These are phyloP conservation scores for Gloeostereum incarnatum DNA, from an alignment of 768 basidiomycete genomes.

Conservation along the genomic window DNA sequence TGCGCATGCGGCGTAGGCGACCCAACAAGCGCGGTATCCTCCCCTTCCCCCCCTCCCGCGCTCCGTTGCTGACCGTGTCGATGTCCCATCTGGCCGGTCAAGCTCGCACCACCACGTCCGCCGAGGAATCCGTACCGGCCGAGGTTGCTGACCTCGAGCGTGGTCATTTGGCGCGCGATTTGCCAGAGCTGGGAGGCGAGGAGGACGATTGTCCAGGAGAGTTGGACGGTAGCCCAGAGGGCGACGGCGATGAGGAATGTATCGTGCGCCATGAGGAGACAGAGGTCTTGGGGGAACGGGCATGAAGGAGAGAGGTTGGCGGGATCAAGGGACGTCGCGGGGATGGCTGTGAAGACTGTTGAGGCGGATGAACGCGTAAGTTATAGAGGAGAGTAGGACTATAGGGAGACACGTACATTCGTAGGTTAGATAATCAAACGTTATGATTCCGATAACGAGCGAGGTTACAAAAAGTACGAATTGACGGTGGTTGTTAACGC, in stretches of 20 bases:
- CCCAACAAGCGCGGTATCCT: constrained; percentile 31
- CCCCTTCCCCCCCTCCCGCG: constrained; percentile 27
- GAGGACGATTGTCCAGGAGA: constrained; percentile 90
- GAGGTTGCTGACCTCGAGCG: constrained; percentile 90
- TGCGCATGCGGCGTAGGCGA: constrained; percentile 26
- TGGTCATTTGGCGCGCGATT: constrained; percentile 90
- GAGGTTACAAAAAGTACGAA: constrained; percentile 89
- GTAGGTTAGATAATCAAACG: constrained; percentile 81
- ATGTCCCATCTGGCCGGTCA: constrained; percentile 72
- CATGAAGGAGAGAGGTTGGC: constrained; percentile 49
- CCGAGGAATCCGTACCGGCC: constrained; percentile 98
- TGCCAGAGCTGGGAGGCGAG: constrained; percentile 88
- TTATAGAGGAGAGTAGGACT: constrained; percentile 2
- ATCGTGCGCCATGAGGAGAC: constrained; percentile 62
- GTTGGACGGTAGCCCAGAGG: constrained; percentile 84
- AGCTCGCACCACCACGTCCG: constrained; percentile 65
- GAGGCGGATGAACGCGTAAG: not conserved
- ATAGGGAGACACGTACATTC: constrained; percentile 48
- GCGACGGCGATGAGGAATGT: constrained; percentile 79
- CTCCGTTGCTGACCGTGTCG: constrained; percentile 31
- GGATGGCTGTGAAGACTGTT: constrained; percentile 47
- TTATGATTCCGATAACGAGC: constrained; percentile 69
- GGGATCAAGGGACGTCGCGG: constrained; percentile 21
- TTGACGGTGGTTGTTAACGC: constrained; percentile 89
- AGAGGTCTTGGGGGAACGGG: constrained; percentile 58